Conservation (phyloP, 805 yeast genomes). For the Pichia sporocuriosa region DNA sequence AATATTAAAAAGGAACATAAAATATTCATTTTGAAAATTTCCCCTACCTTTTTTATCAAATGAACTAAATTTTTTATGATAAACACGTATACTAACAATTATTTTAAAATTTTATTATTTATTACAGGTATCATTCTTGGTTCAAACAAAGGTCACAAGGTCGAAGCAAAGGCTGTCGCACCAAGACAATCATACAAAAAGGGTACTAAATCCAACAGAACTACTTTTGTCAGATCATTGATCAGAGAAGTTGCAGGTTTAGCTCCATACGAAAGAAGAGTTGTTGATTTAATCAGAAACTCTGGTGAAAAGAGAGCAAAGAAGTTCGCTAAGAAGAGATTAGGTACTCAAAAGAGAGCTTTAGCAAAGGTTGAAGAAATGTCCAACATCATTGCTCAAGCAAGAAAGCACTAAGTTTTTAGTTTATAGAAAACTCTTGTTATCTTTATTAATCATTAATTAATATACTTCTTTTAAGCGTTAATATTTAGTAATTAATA, state of each 20-base stretch:
- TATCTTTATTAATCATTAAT: too few relatives aligned
- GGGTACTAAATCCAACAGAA: conserved; percentile 94
- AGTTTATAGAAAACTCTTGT: conserved; percentile 3
- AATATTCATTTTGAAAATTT: too few relatives aligned
- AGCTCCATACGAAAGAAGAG: conserved; percentile 99
- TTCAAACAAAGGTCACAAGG: conserved; percentile 98
- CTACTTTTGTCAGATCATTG: conserved; percentile 88
- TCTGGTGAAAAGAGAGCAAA: conserved; percentile 99
- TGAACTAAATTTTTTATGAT: too few relatives aligned
- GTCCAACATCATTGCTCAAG: conserved; percentile 91
- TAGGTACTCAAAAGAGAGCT: conserved; percentile 99
- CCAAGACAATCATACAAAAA: conserved; percentile 92
- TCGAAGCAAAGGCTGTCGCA: conserved; percentile 74
- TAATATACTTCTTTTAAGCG: too few relatives aligned
- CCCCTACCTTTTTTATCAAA: too few relatives aligned
- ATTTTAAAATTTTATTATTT: background rate
- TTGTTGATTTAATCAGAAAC: conserved; percentile 98
- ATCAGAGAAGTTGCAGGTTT: conserved; percentile 97
- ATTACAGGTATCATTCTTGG: conserved; percentile 88
- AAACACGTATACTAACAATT: conserved; percentile 13
- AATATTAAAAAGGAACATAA: too few relatives aligned
- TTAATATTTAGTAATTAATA: too few relatives aligned
- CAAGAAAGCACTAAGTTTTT: conserved; percentile 76
- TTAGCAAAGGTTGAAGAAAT: conserved; percentile 99
- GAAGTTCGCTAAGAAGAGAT: conserved; percentile 99